These are phyloP conservation scores for Sordaria brevicollis DNA, from an alignment of 495 filamentous ascomycete species.

Conservation along the genomic window DNA sequence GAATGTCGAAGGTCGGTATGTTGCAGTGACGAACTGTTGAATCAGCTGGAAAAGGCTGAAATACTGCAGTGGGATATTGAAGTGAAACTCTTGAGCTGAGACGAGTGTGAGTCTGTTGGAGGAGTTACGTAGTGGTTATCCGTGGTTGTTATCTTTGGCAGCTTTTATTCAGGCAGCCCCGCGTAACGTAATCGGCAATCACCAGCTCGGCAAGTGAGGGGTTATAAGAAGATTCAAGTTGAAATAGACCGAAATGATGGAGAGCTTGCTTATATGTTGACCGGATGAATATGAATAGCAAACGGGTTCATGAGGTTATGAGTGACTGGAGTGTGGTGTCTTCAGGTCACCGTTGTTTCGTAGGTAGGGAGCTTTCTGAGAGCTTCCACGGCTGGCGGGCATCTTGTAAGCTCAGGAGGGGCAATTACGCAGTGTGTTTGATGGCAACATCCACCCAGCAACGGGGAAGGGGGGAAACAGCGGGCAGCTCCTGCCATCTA, in stretches of 20 bases:
- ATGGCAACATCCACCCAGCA: neutral
- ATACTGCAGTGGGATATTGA: neutral
- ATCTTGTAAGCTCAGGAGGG: constrained; percentile 7
- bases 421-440: constrained; percentile 3
- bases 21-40: neutral
- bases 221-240: neutral
- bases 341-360: neutral
- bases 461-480: neutral
- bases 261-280: neutral
- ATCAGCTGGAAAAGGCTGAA: neutral
- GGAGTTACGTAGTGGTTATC: neutral
- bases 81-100: neutral
- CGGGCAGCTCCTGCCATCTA: constrained; percentile 1
- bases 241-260: neutral
- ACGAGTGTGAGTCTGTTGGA: neutral
- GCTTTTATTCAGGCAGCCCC: neutral
- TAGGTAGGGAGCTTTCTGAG: constrained; percentile 1
- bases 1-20: neutral
- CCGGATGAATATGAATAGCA: neutral
- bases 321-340: neutral
- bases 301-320: neutral
- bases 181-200: neutral
- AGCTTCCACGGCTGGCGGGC: constrained; percentile 5
- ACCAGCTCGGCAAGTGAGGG: neutral
- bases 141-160: neutral